Evolutionary conservation across 2,329 filamentous ascomycete species (phyloP).

Genomic region (Epichloe bromicola): DNA sequence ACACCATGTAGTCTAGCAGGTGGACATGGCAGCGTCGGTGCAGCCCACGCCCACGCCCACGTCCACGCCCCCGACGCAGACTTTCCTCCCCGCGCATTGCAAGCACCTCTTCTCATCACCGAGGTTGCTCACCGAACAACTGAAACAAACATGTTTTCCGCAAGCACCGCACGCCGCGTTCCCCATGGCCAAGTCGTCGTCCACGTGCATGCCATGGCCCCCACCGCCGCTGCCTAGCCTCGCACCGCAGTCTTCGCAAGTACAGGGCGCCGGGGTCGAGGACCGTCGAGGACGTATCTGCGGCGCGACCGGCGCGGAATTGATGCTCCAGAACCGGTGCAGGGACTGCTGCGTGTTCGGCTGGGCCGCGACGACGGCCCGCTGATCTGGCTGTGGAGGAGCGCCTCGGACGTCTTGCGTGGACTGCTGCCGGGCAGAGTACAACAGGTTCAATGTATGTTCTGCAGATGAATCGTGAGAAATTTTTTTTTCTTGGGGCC

Average conservation of each 20-base stretch:
- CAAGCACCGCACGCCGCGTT: slow-evolving; percentile 34
- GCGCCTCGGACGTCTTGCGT: slow-evolving; percentile 11
- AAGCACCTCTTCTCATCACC: slow-evolving; percentile 41
- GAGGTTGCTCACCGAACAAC: slow-evolving; percentile 46
- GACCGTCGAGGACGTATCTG: not conserved
- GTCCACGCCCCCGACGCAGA: slow-evolving; percentile 5
- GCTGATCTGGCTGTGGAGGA: slow-evolving; percentile 1
- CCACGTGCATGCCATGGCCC: slow-evolving; percentile 27
- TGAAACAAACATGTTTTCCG: slow-evolving; percentile 42
- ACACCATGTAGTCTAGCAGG: slow-evolving; percentile 9
- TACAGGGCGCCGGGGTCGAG: slow-evolving; percentile 13
- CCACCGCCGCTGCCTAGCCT: slow-evolving; percentile 11
- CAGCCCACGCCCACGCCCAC: slow-evolving; percentile 6
- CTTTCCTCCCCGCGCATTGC: slow-evolving; percentile 32
- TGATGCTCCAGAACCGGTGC: slow-evolving; percentile 49
- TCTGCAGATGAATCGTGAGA: slow-evolving; percentile 22
- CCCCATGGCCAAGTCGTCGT: slow-evolving; percentile 12
- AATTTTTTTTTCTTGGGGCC: not conserved
- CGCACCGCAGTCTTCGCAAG: slow-evolving; percentile 42
- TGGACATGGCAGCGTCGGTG: slow-evolving; percentile 9
- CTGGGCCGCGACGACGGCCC: slow-evolving; percentile 5
- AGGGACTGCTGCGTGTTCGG: slow-evolving; percentile 35
- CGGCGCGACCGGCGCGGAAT: slow-evolving; percentile 13
- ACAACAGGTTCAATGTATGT: slow-evolving; percentile 45
- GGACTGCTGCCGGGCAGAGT: slow-evolving; percentile 35